A percentile compares a stretch with the other conserved stretches of the same genome.
phyloP scores from a whole-genome alignment of 2,329 filamentous ascomycete species.

The Pestalotiopsis sp. region DNA sequence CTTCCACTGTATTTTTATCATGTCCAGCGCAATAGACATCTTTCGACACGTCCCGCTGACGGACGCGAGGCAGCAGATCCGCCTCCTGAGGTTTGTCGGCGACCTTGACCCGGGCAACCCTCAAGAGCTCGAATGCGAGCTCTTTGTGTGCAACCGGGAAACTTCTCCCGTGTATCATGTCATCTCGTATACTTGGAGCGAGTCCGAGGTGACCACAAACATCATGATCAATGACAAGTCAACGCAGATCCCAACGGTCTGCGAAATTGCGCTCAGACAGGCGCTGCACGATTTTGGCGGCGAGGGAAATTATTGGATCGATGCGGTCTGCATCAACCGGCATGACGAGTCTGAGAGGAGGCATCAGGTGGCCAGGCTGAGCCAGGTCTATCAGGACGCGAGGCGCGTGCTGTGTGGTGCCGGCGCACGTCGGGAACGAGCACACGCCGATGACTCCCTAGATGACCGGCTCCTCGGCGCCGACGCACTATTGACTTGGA shows the following conservation, averaged over 20 bases:
- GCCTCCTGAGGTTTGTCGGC: background rate
- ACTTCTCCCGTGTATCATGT: background rate
- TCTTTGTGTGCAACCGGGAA: background rate
- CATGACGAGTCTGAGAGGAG: background rate
- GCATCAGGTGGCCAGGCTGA: background rate
- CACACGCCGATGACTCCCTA: background rate
- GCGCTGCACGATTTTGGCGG: background rate
- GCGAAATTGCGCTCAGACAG: background rate
- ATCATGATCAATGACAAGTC: background rate
- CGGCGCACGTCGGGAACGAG: background rate
- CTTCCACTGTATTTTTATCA: background rate
- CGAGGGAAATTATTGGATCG: background rate
- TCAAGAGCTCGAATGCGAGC: background rate
- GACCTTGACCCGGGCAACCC: background rate
- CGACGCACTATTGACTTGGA: background rate
- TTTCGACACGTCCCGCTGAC: background rate
- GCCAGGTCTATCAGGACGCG: background rate
- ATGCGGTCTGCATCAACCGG: background rate
- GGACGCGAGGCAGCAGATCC: background rate
- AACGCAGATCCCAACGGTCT: background rate
- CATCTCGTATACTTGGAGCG: background rate
- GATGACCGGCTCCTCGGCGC: no score
- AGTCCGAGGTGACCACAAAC: background rate
- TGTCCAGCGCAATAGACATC: background rate
- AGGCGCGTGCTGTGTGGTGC: background rate